Conservation (phyloP, 768 basidiomycete species). For the Pseudohyphozyma bogoriensis region DNA sequence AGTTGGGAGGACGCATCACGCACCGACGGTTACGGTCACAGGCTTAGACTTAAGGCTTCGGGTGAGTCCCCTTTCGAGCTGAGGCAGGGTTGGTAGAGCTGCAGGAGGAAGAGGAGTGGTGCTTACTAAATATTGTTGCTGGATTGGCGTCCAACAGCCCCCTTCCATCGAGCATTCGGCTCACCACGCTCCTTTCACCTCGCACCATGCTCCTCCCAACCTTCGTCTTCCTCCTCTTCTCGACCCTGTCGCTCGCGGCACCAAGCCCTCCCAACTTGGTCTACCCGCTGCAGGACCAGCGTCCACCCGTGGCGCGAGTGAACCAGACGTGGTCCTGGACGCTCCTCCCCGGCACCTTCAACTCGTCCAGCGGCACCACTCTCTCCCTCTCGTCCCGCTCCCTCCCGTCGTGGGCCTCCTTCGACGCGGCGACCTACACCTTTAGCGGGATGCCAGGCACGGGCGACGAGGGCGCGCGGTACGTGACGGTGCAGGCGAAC, state of each 20-base stretch:
- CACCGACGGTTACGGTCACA: too few species aligned
- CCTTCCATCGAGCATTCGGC: background rate
- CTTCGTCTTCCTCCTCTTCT: background rate
- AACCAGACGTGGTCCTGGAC: conserved; percentile 58
- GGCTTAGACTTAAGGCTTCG: too few species aligned
- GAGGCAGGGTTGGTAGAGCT: too few species aligned
- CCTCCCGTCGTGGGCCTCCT: conserved; percentile 68
- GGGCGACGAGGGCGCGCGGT: conserved; percentile 53
- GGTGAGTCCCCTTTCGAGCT: too few species aligned
- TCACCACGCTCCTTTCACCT: background rate
- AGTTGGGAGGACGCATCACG: too few species aligned
- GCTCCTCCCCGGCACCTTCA: conserved; percentile 58
- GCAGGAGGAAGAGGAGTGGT: too few species aligned
- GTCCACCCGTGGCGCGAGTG: conserved; percentile 65
- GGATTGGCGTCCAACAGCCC: too few species aligned
- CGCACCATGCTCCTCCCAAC: background rate
- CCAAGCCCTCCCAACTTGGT: conserved; percentile 37
- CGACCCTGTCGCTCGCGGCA: background rate
- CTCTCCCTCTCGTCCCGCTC: conserved; percentile 41
- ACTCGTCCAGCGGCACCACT: conserved; percentile 23
- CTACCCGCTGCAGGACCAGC: conserved; percentile 59
- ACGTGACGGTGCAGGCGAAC: conserved; percentile 54
- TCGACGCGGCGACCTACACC: conserved; percentile 51
- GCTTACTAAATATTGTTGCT: too few species aligned
- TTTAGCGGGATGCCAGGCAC: conserved; percentile 60